These are phyloP conservation scores for Malus hybrid DNA, from an alignment of 331 rosid species.

Conservation along the genomic window DNA sequence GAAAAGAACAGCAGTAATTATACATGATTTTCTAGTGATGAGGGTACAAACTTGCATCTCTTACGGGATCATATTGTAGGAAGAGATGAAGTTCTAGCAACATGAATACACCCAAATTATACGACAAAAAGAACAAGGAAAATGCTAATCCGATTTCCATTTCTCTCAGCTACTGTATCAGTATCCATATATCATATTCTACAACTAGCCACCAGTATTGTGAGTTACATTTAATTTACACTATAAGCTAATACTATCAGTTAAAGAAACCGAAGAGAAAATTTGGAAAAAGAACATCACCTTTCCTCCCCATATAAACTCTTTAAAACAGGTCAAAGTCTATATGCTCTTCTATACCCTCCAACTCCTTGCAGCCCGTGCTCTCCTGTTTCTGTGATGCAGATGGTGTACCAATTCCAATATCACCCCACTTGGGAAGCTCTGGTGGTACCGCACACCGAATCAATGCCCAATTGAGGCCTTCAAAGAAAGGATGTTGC, in stretches of 20 bases:
- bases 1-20: background rate
- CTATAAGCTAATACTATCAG: constrained; percentile 48
- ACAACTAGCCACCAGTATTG: constrained; percentile 36
- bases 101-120: background rate
- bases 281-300: constrained; percentile 16
- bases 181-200: constrained; percentile 33
- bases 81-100: background rate
- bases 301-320: constrained; percentile 15
- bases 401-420: constrained; percentile 33
- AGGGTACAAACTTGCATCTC: background rate
- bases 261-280: constrained; percentile 26
- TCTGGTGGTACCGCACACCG: constrained; percentile 90
- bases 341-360: constrained; percentile 46
- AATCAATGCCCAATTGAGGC: constrained; percentile 96
- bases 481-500: constrained; percentile 89
- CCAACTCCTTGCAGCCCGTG: constrained; percentile 31
- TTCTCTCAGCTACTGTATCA: constrained; percentile 38
- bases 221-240: constrained; percentile 31
- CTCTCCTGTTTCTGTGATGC: constrained; percentile 48
- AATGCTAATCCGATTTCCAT: constrained; percentile 12
- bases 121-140: background rate
- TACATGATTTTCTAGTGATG: background rate
- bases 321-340: constrained; percentile 81
- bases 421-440: constrained; percentile 57
- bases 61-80: background rate